A percentile compares a stretch with the other conserved stretches of the same genome.
These are phyloP conservation scores for Avena eriantha DNA, from an alignment of 176 grass and related monocot genomes.

Conservation along the genomic window DNA sequence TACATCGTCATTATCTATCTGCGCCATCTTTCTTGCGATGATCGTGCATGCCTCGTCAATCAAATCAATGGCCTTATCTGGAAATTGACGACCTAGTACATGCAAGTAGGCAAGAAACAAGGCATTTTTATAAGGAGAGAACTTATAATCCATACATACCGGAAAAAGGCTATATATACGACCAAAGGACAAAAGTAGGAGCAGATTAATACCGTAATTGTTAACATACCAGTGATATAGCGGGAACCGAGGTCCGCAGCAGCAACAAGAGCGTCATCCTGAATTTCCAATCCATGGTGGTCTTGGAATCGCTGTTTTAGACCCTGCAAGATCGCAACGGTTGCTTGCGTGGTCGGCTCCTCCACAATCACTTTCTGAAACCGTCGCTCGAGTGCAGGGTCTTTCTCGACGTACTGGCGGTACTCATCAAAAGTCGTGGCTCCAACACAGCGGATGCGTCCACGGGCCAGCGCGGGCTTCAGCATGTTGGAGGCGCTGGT, in stretches of 20 bases:
- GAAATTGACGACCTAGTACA: neutral
- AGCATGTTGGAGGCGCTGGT: neutral
- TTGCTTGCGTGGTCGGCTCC: too few species aligned
- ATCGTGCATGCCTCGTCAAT: neutral
- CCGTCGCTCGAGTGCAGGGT: neutral
- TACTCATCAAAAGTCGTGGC: neutral
- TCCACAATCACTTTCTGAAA: neutral
- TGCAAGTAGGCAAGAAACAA: neutral
- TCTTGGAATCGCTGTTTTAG: too few species aligned
- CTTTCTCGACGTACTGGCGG: neutral
- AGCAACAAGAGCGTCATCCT: conserved; percentile 3
- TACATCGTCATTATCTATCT: neutral
- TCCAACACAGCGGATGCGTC: neutral
- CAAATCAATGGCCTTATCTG: conserved; percentile 1
- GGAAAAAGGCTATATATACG: too few species aligned
- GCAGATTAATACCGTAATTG: neutral
- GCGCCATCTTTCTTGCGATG: neutral
- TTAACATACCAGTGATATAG: neutral
- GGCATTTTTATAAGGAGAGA: neutral
- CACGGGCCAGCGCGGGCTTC: neutral
- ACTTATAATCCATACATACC: neutral
- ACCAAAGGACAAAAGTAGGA: too few species aligned
- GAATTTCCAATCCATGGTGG: neutral
- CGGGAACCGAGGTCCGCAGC: neutral
- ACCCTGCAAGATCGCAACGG: too few species aligned